These are phyloP conservation scores for Peronospora destructor DNA, from an alignment of 352 stramenopile species.

Conservation along the genomic window DNA sequence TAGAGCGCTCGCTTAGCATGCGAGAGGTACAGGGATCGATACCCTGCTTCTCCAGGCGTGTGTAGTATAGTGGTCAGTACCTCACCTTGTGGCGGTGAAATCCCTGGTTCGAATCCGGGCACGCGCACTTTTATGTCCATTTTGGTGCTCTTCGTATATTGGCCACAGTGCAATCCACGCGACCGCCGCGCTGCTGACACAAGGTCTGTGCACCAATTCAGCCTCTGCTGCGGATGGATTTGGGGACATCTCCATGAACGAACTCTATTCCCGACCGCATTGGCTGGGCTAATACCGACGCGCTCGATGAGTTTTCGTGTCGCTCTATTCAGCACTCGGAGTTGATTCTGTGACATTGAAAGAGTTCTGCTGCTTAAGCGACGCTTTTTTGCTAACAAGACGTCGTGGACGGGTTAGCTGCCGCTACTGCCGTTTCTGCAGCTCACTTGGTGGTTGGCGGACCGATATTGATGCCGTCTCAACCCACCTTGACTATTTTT, in stretches of 20 bases:
- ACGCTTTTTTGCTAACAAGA: too few species aligned
- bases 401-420: too few species aligned
- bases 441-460: too few species aligned
- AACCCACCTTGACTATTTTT: too few species aligned
- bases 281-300: not conserved
- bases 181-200: not conserved
- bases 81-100: constrained; percentile 18
- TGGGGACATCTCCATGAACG: not conserved
- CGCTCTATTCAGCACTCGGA: not conserved
- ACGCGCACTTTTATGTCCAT: constrained; percentile 5
- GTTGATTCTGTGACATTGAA: too few species aligned
- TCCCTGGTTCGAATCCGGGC: constrained; percentile 13
- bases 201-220: too few species aligned
- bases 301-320: not conserved
- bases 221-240: too few species aligned
- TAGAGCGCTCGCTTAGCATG: constrained; percentile 5
- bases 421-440: too few species aligned
- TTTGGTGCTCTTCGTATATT: not conserved
- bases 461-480: too few species aligned
- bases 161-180: not conserved
- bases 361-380: too few species aligned
- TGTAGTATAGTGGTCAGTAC: constrained; percentile 19
- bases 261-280: not conserved
- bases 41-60: constrained; percentile 17
- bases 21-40: constrained; percentile 15